phyloP scores from a whole-genome alignment of 1,139 yeast species.

The Kurtzmaniella quercitrusa region DNA sequence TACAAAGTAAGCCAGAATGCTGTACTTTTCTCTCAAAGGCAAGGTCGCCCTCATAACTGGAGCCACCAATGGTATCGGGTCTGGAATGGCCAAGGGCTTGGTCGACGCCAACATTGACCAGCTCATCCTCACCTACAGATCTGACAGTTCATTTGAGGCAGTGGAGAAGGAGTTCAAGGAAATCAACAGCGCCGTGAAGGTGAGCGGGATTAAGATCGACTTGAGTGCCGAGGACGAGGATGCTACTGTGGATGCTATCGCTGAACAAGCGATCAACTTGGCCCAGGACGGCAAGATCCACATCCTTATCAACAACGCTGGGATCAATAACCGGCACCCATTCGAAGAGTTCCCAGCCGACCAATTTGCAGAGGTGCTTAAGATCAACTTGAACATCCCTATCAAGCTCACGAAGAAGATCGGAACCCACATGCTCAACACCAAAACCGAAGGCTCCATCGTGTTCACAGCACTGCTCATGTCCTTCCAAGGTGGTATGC shows the following conservation, averaged over 20 bases:
- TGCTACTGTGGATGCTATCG: constrained; percentile 10
- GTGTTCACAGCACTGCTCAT: constrained; percentile 27
- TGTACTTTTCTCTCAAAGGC: constrained; percentile 22
- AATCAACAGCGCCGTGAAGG: constrained; percentile 17
- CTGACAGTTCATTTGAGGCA: constrained; percentile 13
- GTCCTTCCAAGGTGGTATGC: constrained; percentile 40
- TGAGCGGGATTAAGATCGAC: constrained; percentile 18
- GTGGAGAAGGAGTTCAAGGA: constrained; percentile 15
- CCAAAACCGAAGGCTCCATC: constrained; percentile 15
- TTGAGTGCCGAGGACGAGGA: constrained; percentile 16
- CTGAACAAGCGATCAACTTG: constrained; percentile 18
- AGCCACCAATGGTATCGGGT: constrained; percentile 34
- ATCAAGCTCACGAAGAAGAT: constrained; percentile 41
- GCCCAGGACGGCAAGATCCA: constrained; percentile 37
- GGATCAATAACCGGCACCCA: constrained; percentile 36
- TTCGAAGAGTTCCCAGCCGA: constrained; percentile 34
- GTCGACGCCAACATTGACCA: constrained; percentile 30
- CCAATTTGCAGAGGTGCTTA: constrained; percentile 41
- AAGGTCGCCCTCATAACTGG: constrained; percentile 33
- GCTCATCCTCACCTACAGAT: constrained; percentile 23
- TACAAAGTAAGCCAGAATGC: constrained; percentile 1
- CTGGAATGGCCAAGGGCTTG: constrained; percentile 31
- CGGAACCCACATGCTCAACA: constrained; percentile 38
- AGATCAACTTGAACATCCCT: constrained; percentile 46
- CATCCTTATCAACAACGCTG: constrained; percentile 55